These are phyloP conservation scores for Phaeoacremonium minimum DNA, from an alignment of 2,329 filamentous ascomycete genomes.

Conservation along the genomic window DNA sequence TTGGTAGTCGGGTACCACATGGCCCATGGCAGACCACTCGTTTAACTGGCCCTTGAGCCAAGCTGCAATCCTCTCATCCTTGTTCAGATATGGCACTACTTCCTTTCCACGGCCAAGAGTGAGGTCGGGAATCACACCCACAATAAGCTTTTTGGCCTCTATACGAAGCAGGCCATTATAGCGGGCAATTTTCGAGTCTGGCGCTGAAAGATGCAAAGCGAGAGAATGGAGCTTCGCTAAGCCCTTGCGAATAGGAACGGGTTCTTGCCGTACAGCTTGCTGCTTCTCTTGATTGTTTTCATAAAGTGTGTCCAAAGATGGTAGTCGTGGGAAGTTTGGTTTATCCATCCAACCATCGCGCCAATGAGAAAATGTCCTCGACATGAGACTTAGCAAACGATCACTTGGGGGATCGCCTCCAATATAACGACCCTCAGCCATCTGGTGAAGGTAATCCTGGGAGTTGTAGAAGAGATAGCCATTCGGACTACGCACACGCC, in stretches of 20 bases:
- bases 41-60: constrained; percentile 4
- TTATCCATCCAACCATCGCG: constrained; percentile 4
- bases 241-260: constrained; percentile 1
- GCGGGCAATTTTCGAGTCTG: background rate
- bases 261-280: background rate
- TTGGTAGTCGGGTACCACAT: constrained; percentile 3
- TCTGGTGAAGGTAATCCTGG: constrained; percentile 4
- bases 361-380: constrained; percentile 6
- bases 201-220: constrained; percentile 1
- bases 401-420: constrained; percentile 3
- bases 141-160: constrained; percentile 2
- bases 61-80: constrained; percentile 2
- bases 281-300: constrained; percentile 2
- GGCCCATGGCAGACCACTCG: constrained; percentile 5
- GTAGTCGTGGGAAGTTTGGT: constrained; percentile 3
- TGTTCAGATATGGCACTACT: constrained; percentile 4
- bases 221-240: constrained; percentile 1
- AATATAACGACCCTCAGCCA: constrained; percentile 1
- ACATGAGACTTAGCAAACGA: constrained; percentile 4
- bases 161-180: constrained; percentile 1
- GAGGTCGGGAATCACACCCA: constrained; percentile 4
- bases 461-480: constrained; percentile 6
- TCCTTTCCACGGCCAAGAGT: constrained; percentile 5
- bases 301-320: background rate
- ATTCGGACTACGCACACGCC: constrained; percentile 1